phyloP scores from a whole-genome alignment of 108 stramenopile species.

The Nannochloropsis oceanica region DNA sequence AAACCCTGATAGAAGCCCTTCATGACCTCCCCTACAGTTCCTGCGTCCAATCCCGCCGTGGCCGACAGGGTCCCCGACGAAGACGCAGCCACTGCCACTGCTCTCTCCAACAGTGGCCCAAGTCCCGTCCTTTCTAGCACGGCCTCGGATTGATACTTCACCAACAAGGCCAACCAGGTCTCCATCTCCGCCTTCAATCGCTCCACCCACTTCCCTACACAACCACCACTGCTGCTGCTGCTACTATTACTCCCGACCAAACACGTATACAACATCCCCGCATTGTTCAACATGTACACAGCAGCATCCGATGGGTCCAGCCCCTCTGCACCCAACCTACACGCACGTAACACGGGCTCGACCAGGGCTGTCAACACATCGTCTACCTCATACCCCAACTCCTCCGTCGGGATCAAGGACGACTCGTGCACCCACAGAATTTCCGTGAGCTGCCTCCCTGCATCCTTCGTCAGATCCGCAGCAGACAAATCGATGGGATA shows the following conservation, averaged over 20 bases:
- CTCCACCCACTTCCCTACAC: neutral
- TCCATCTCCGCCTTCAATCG: constrained; percentile 12
- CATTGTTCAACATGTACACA: constrained; percentile 30
- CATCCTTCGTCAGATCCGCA: constrained; percentile 2
- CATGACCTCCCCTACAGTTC: neutral
- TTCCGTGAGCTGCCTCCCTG: constrained; percentile 12
- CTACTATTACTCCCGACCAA: neutral
- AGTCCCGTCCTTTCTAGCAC: constrained; percentile 23
- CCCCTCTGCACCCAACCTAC: constrained; percentile 6
- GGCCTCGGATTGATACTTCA: constrained; percentile 12
- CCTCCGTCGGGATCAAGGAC: constrained; percentile 8
- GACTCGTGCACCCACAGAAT: constrained; percentile 18
- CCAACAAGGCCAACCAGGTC: constrained; percentile 11
- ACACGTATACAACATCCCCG: neutral
- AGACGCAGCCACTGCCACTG: neutral
- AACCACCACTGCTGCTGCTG: neutral
- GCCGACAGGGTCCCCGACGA: neutral
- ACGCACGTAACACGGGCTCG: constrained; percentile 17
- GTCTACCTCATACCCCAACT: constrained; percentile 5
- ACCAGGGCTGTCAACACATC: constrained; percentile 13
- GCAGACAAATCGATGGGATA: constrained; percentile 15
- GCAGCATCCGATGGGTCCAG: constrained; percentile 19
- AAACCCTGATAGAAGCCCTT: constrained; percentile 11
- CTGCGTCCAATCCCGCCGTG: constrained; percentile 10
- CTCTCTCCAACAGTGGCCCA: neutral